phyloP scores from a whole-genome alignment of 1,139 yeast species.

The Pichia sp. region DNA sequence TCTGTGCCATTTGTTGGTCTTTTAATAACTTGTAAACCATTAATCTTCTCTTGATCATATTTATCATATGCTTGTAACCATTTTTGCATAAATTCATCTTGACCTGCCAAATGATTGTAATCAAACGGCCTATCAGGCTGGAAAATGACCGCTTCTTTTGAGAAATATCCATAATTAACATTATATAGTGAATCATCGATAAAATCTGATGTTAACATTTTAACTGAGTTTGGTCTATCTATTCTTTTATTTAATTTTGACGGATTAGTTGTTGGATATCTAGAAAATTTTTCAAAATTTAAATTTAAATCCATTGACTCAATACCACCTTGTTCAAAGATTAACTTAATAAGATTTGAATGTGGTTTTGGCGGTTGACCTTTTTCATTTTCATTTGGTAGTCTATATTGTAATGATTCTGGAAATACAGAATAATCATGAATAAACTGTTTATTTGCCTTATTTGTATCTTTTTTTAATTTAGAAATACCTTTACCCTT shows the following conservation, averaged over 20 bases:
- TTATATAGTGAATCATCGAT: constrained; percentile 83
- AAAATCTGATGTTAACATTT: constrained; percentile 71
- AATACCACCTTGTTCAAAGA: constrained; percentile 30
- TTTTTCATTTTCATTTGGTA: constrained; percentile 27
- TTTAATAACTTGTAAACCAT: constrained; percentile 10
- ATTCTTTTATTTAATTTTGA: constrained; percentile 39
- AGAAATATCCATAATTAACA: constrained; percentile 76
- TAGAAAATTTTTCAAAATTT: constrained; percentile 31
- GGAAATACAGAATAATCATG: constrained; percentile 37
- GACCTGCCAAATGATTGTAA: constrained; percentile 51
- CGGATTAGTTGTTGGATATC: constrained; percentile 43
- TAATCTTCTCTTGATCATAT: constrained; percentile 38
- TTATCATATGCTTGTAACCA: constrained; percentile 66
- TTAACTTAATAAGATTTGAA: constrained; percentile 21
- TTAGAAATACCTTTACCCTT: constrained; percentile 15
- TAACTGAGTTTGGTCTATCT: constrained; percentile 53
- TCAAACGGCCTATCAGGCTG: constrained; percentile 57
- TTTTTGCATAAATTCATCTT: constrained; percentile 61
- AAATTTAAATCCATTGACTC: constrained; percentile 26
- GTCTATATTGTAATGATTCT: constrained; percentile 30
- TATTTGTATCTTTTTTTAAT: constrained; percentile 13
- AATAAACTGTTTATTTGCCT: constrained; percentile 18
- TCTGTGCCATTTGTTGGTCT: too few species aligned
- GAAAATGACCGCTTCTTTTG: constrained; percentile 72
- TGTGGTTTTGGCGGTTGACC: constrained; percentile 18